Evolutionary conservation across 805 yeast genomes (phyloP).

Genomic region (Saturnispora saitoi): DNA sequence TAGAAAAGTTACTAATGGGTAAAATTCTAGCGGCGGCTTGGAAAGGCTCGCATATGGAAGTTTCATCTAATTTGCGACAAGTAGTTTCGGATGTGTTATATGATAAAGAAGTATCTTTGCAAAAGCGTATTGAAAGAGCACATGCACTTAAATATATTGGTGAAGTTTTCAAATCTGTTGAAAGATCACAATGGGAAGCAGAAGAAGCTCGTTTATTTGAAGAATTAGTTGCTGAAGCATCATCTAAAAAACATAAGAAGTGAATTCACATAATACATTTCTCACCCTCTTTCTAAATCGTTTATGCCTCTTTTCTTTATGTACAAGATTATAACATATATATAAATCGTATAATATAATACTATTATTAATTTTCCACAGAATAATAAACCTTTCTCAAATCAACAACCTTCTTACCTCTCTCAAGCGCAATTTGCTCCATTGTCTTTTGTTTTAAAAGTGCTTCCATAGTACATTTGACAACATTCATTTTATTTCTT

Average conservation of each 20-base stretch:
- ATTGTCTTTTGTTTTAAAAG: slow-evolving; percentile 67
- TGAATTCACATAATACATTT: slow-evolving; percentile 13
- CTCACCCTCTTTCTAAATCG: neutral
- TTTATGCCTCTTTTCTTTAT: neutral
- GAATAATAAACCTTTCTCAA: slow-evolving; percentile 79
- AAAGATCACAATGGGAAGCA: slow-evolving; percentile 79
- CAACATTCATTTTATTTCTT: slow-evolving; percentile 90
- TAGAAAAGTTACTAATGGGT: slow-evolving; percentile 77
- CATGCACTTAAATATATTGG: slow-evolving; percentile 72
- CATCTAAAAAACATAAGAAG: slow-evolving; percentile 49
- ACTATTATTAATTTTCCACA: slow-evolving; percentile 12
- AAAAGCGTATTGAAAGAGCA: slow-evolving; percentile 66
- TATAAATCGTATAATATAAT: neutral
- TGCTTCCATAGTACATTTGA: slow-evolving; percentile 83
- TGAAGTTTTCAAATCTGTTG: slow-evolving; percentile 51
- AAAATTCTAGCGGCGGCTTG: slow-evolving; percentile 90
- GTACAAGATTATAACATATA: slow-evolving; percentile 1
- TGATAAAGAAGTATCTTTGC: slow-evolving; percentile 54
- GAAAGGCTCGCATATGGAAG: slow-evolving; percentile 87
- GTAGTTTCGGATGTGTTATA: slow-evolving; percentile 71
- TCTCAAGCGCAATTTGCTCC: slow-evolving; percentile 79
- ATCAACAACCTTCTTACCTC: slow-evolving; percentile 94
- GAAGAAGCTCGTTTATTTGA: slow-evolving; percentile 90
- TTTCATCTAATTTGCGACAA: slow-evolving; percentile 67
- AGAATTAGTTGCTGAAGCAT: slow-evolving; percentile 83